Conservation (phyloP, 2,329 filamentous ascomycete species). For the Colletotrichum zoysiae region DNA sequence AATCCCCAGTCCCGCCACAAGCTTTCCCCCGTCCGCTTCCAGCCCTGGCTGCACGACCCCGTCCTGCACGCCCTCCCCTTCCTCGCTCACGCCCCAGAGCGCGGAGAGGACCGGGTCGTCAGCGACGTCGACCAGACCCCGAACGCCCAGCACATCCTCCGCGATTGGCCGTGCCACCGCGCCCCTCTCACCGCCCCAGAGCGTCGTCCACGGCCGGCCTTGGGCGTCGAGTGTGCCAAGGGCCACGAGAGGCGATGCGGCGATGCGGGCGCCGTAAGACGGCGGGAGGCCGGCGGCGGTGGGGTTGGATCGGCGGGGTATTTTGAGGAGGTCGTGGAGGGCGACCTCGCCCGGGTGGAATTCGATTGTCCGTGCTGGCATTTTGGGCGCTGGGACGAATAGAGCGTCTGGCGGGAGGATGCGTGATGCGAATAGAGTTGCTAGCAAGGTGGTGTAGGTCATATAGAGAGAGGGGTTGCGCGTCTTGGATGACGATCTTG, state of each 20-base stretch:
- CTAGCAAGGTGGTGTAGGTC: slow-evolving; percentile 30
- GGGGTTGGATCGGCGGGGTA: slow-evolving; percentile 73
- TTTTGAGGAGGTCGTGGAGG: slow-evolving; percentile 72
- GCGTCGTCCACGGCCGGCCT: slow-evolving; percentile 78
- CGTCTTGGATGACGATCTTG: not conserved
- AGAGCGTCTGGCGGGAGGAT: slow-evolving; percentile 22
- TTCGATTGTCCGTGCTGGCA: slow-evolving; percentile 48
- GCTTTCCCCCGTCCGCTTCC: slow-evolving; percentile 52
- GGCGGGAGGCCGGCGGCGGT: slow-evolving; percentile 73
- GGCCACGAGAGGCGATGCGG: slow-evolving; percentile 75
- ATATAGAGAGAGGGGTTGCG: not conserved
- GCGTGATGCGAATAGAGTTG: slow-evolving; percentile 19
- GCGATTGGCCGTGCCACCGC: slow-evolving; percentile 73
- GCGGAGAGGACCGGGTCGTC: slow-evolving; percentile 79
- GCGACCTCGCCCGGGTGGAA: slow-evolving; percentile 77
- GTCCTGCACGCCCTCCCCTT: slow-evolving; percentile 53
- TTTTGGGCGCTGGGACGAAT: slow-evolving; percentile 35
- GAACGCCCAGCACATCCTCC: slow-evolving; percentile 72
- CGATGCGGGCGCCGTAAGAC: slow-evolving; percentile 71
- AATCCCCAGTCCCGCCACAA: slow-evolving; percentile 67
- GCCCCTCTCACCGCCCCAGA: slow-evolving; percentile 81
- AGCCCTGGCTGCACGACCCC: slow-evolving; percentile 53
- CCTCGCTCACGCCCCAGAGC: slow-evolving; percentile 65
- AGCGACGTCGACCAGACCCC: slow-evolving; percentile 68
- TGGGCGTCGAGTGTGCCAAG: slow-evolving; percentile 77